A percentile compares a stretch with the other conserved stretches of the same genome.
phyloP scores from a whole-genome alignment of 2,329 filamentous ascomycete genomes.

The Aspergillus fischeri region DNA sequence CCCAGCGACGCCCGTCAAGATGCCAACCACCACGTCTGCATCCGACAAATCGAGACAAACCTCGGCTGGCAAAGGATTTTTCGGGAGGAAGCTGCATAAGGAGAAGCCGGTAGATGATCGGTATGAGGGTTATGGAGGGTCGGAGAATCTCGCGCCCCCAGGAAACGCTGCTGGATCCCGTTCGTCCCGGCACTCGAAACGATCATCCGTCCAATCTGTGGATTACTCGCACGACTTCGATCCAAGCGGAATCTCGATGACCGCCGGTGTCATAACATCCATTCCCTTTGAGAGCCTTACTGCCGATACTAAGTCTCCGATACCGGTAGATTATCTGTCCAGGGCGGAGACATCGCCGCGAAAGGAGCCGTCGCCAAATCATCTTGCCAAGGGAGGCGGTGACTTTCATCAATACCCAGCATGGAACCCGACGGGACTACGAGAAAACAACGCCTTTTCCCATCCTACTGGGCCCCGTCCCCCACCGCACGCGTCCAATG shows the following conservation, averaged over 20 bases:
- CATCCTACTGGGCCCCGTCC: slow-evolving; percentile 61
- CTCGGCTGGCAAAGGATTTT: slow-evolving; percentile 77
- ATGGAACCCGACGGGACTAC: slow-evolving; percentile 55
- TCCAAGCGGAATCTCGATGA: slow-evolving; percentile 62
- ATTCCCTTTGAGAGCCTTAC: slow-evolving; percentile 77
- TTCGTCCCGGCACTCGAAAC: slow-evolving; percentile 67
- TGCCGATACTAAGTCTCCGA: slow-evolving; percentile 63
- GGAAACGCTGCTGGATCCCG: slow-evolving; percentile 61
- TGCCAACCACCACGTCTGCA: slow-evolving; percentile 57
- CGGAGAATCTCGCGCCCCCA: slow-evolving; percentile 58
- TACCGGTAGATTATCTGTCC: slow-evolving; percentile 69
- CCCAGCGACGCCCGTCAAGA: slow-evolving; percentile 36
- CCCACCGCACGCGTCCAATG: slow-evolving; percentile 50
- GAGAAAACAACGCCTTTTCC: slow-evolving; percentile 48
- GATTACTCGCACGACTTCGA: slow-evolving; percentile 63
- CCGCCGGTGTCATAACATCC: slow-evolving; percentile 77
- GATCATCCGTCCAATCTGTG: slow-evolving; percentile 67
- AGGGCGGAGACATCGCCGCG: slow-evolving; percentile 58
- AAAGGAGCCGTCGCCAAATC: slow-evolving; percentile 74
- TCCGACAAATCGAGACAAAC: slow-evolving; percentile 79
- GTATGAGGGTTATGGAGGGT: slow-evolving; percentile 56
- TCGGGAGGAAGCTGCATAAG: slow-evolving; percentile 73
- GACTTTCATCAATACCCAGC: slow-evolving; percentile 90
- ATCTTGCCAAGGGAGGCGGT: slow-evolving; percentile 69
- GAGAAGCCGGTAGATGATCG: slow-evolving; percentile 67